Conservation (phyloP, 768 basidiomycete genomes). For the Termitomyces sp. region DNA sequence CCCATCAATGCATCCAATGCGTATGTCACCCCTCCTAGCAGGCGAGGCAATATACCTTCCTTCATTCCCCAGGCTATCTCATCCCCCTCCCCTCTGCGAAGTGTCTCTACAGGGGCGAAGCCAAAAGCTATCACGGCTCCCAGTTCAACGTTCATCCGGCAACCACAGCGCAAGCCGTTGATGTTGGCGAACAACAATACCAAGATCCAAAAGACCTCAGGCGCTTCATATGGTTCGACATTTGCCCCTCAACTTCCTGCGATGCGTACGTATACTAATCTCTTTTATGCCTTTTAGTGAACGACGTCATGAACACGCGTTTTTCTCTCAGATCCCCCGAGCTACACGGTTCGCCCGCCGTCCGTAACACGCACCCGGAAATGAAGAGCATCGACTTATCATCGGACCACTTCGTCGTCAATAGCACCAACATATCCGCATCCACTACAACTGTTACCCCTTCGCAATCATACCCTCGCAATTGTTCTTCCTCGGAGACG, state of each 20-base stretch:
- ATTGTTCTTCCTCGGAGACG: constrained; percentile 9
- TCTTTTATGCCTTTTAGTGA: constrained; percentile 33
- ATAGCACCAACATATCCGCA: constrained; percentile 18
- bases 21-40: constrained; percentile 52
- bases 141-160: constrained; percentile 43
- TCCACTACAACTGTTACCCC: constrained; percentile 14
- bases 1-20: constrained; percentile 29
- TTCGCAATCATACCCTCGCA: constrained; percentile 19
- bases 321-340: constrained; percentile 41
- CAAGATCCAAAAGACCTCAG: constrained; percentile 23
- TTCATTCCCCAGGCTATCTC: constrained; percentile 62
- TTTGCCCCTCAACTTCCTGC: constrained; percentile 49
- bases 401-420: constrained; percentile 25
- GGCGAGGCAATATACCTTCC: constrained; percentile 48
- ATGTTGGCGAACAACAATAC: constrained; percentile 25
- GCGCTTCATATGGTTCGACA: constrained; percentile 58
- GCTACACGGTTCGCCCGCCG: constrained; percentile 24
- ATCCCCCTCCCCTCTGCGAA: constrained; percentile 42
- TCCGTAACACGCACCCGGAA: constrained; percentile 29
- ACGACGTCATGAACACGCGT: constrained; percentile 33
- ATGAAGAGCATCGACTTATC: constrained; percentile 40
- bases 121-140: constrained; percentile 29
- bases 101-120: constrained; percentile 24
- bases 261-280: constrained; percentile 63
- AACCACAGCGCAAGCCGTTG: constrained; percentile 40